Percentiles rank a stretch among this genome's conserved stretches.
phyloP scores from a whole-genome alignment of 2,329 filamentous ascomycete genomes.

The Intubia oerlemansii region DNA sequence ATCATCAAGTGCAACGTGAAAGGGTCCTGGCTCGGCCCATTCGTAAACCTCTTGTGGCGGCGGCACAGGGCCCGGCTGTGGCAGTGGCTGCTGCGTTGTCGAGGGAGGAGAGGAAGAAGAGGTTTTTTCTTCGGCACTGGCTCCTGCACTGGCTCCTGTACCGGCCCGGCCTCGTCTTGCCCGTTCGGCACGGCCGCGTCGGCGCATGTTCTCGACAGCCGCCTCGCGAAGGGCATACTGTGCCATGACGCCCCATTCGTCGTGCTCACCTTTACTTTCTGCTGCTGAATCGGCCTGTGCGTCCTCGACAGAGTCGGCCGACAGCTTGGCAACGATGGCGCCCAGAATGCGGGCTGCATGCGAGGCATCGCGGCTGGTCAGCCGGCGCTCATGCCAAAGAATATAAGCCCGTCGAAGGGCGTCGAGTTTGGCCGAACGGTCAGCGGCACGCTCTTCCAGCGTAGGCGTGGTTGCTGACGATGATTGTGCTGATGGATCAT shows the following conservation, averaged over 20 bases:
- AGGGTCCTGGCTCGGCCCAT: constrained; percentile 6
- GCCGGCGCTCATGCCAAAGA: constrained; percentile 22
- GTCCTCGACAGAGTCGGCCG: not conserved
- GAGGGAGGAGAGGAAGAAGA: too few species aligned
- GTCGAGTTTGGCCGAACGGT: constrained; percentile 14
- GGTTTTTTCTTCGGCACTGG: not conserved
- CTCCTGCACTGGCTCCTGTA: not conserved
- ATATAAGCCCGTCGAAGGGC: constrained; percentile 20
- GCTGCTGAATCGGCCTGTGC: not conserved
- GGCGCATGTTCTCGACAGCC: not conserved
- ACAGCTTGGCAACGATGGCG: constrained; percentile 22
- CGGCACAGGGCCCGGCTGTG: too few species aligned
- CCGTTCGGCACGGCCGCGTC: not conserved
- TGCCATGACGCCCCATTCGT: constrained; percentile 1
- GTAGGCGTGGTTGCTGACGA: too few species aligned
- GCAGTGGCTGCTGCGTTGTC: not conserved
- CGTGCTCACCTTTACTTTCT: too few species aligned
- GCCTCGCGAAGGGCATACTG: not conserved
- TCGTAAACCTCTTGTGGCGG: constrained; percentile 6
- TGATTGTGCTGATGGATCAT: too few species aligned
- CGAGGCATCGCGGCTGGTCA: constrained; percentile 18
- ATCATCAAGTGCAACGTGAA: constrained; percentile 6
- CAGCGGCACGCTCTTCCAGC: constrained; percentile 3
- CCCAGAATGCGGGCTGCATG: constrained; percentile 24
- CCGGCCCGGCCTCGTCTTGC: not conserved